Conservation (phyloP, 2,329 filamentous ascomycete species). For the Epichloe sylvatica region DNA sequence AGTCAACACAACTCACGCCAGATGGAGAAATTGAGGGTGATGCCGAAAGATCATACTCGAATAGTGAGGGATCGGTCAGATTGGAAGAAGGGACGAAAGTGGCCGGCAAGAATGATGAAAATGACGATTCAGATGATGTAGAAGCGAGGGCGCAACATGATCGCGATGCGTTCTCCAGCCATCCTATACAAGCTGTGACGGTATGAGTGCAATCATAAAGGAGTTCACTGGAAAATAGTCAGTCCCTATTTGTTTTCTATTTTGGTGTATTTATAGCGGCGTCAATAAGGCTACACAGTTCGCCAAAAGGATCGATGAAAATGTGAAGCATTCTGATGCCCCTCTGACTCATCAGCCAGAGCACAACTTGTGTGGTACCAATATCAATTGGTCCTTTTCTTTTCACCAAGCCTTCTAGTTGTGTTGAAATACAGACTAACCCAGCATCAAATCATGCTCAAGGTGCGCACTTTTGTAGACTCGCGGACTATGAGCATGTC, state of each 20-base stretch:
- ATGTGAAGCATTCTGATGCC: background rate
- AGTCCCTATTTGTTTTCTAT: conserved; percentile 9
- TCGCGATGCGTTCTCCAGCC: conserved; percentile 16
- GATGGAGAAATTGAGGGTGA: conserved; percentile 16
- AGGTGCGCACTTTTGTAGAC: background rate
- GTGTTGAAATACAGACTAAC: background rate
- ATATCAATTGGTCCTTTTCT: background rate
- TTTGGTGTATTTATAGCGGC: conserved; percentile 13
- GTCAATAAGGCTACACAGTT: background rate
- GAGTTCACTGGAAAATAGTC: background rate
- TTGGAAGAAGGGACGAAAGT: background rate
- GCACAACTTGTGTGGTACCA: background rate
- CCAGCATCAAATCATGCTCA: background rate
- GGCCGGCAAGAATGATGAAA: background rate
- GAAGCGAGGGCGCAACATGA: conserved; percentile 13
- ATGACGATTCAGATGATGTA: background rate
- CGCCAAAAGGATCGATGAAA: background rate
- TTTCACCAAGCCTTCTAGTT: background rate
- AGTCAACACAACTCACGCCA: conserved; percentile 40
- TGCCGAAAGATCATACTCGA: background rate
- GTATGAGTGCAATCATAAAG: conserved; percentile 13
- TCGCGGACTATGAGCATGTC: no score
- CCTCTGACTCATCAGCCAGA: background rate
- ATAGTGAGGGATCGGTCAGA: background rate
- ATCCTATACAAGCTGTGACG: conserved; percentile 19